phyloP scores from a whole-genome alignment of 2,329 filamentous ascomycete species.

The Xylariaceae sp. region DNA sequence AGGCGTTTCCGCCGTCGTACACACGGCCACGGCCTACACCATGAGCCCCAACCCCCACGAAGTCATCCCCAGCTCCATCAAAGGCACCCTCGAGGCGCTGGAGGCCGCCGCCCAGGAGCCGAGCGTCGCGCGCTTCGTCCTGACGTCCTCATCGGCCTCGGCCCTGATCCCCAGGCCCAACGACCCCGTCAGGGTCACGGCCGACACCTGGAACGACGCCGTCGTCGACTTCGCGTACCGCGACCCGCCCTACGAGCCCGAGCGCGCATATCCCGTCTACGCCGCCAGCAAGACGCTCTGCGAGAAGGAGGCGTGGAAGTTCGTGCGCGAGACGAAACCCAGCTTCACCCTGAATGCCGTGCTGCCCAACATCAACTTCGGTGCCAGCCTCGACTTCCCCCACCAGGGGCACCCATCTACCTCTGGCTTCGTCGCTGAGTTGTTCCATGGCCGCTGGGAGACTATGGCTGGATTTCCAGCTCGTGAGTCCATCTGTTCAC shows the following conservation, averaged over 20 bases:
- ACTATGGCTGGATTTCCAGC: conserved; percentile 4
- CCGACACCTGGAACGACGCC: conserved; percentile 18
- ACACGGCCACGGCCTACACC: conserved; percentile 13
- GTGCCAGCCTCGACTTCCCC: conserved; percentile 11
- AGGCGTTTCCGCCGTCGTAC: conserved; percentile 14
- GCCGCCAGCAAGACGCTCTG: conserved; percentile 14
- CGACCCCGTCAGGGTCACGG: conserved; percentile 8
- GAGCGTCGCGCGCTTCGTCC: conserved; percentile 16
- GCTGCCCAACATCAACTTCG: conserved; percentile 20
- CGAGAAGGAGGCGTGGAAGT: conserved; percentile 19
- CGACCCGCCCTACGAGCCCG: conserved; percentile 10
- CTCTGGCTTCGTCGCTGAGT: conserved; percentile 3
- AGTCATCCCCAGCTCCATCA: conserved; percentile 8
- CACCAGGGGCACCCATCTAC: conserved; percentile 14
- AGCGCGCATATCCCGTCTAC: conserved; percentile 11
- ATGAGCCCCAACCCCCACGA: conserved; percentile 13
- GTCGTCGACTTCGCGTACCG: conserved; percentile 11
- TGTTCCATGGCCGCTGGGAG: conserved; percentile 8
- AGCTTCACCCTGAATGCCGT: conserved; percentile 16
- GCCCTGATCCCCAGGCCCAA: conserved; percentile 7
- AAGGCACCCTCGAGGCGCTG: conserved; percentile 9
- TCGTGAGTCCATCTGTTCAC: conserved; percentile 8
- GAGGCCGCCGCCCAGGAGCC: conserved; percentile 14
- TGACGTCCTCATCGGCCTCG: conserved; percentile 17
- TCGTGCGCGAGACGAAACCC: conserved; percentile 14